Base-by-base conservation (phyloP, 2,329 filamentous ascomycete species). In the Colletotrichum liaoningense region DNA sequence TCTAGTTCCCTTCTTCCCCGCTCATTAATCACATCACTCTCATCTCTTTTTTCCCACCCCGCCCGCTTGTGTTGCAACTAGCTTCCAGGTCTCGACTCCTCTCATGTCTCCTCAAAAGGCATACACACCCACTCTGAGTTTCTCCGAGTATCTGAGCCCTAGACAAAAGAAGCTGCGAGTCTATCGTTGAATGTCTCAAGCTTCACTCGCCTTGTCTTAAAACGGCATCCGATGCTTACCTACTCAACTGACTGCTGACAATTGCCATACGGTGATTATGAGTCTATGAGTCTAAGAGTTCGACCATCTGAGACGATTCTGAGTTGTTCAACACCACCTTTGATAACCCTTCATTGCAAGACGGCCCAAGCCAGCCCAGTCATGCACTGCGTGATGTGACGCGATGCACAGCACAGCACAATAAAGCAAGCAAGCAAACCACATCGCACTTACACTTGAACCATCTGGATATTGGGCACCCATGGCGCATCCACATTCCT, bases 381-480 rank as follows among this genome's bases (percentile, higher is more conserved):
- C 62, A 38, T 64, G 62, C 62, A 64, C 35, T 42, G 35, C 57
- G 67, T 54, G 38, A 12, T 55, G 69, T 52, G 58, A 63, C 35
- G 58, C 52, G 35, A 62, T 62, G 68, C 56, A 72, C 63, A 60
- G 59, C 58, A 69, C 69, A 63, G 56, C 60, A 54, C 60, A 63
- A 54, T 19, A 60, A 35, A 66, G 46, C 22, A 57, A 58, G 55
- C 68, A 63, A 58, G 67, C 63, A 68, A 55, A 63, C 63, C 52
- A 54, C 65, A 60, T 58, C 59, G 38, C 54, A 24, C 22, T 49
- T 68, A 28, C 42, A 59, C 42, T 33, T 38, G 63, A 24, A 19
- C 46, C 49, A 57, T 55, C 49, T 69, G 66, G 33, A 64, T 60
- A 35, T 73, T 73, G 70, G 70, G 70, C 70, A 73, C 66, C 70